Evolutionary conservation across 2,329 filamentous ascomycete genomes (phyloP).

Genomic region (Allantophomopsis cytisporea): DNA sequence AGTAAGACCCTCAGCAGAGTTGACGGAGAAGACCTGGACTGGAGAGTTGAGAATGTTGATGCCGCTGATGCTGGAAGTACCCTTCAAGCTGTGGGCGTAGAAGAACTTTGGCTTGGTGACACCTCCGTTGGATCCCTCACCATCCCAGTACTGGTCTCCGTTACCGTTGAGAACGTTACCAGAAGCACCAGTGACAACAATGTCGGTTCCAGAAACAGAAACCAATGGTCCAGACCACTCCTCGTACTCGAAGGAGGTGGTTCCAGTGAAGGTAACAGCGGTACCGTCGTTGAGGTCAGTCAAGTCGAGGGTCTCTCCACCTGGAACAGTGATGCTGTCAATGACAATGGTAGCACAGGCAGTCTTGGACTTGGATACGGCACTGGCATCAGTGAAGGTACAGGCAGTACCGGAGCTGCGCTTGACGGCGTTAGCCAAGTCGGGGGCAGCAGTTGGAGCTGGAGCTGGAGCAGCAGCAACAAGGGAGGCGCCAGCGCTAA

Average conservation of each 20-base stretch:
- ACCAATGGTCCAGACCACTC: constrained; percentile 54
- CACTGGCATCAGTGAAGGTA: constrained; percentile 37
- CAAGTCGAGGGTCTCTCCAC: constrained; percentile 43
- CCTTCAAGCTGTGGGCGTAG: constrained; percentile 33
- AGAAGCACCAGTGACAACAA: constrained; percentile 35
- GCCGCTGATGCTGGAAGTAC: constrained; percentile 30
- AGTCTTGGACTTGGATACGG: constrained; percentile 31
- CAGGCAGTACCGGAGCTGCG: constrained; percentile 22
- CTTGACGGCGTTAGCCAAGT: not conserved
- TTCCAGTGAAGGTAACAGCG: constrained; percentile 47
- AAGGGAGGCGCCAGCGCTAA: constrained; percentile 6
- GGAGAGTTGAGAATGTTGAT: constrained; percentile 40
- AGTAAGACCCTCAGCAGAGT: constrained; percentile 26
- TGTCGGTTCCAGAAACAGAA: constrained; percentile 39
- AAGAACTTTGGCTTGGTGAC: constrained; percentile 53
- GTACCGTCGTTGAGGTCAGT: constrained; percentile 36
- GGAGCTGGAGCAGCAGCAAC: constrained; percentile 7
- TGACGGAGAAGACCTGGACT: constrained; percentile 29
- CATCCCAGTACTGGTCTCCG: constrained; percentile 46
- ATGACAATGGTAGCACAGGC: constrained; percentile 40
- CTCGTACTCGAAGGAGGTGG: constrained; percentile 52
- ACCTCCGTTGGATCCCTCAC: constrained; percentile 42
- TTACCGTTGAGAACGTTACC: constrained; percentile 41
- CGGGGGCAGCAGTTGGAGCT: not conserved
- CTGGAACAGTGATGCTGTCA: constrained; percentile 37